Base-by-base conservation (phyloP, 176 grass and related monocot genomes). In the Lolium rigidum region DNA sequence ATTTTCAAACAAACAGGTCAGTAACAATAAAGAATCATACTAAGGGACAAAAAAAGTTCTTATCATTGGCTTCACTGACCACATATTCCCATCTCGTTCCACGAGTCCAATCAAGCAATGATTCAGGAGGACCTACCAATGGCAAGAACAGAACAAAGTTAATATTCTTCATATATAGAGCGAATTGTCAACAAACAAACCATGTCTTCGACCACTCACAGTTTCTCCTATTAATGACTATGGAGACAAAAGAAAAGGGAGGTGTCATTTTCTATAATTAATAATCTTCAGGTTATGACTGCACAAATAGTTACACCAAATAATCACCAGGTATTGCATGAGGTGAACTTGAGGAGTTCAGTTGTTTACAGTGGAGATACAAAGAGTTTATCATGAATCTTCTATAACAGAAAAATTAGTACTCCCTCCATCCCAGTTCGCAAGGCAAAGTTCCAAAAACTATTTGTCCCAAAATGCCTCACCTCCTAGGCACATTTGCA, bases 11-110 rank as follows among this genome's bases (percentile, higher is more conserved):
- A 15, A 86, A 41, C 18, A 65, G 2, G 10, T 26, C 25, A 70
- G 43, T 59, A 72, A 80, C 18, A 81, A 39, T 5, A 80, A 57
- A 39, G 10, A 68, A 83, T 68, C 14, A 60, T 20, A 83, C 62
- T 26, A 70, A 74, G 24, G 5, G 22, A 35, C 71, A 67, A 83
- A 28, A 52, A 26, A 88, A 85, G 70, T 86, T 83, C 88, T 94
- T 91, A 70, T 92, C 95, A 88, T 98, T 98, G 86, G 66, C 88
- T 95, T 82, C 76, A 88, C 35, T 87, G 87, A 74, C 78, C 89
- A 39, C 38, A 79, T 86, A 89, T 69, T 21, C 89, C 89, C 38
- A 81, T 78, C 88, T 89, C 89, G 71, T 87, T 83, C 94, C 93
- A 88, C 85, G 87, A 61, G 95, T 98, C 95, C 95, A 98, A 22